Evolutionary conservation across 805 yeast species (phyloP).

Genomic region (Scheffersomyces spartinae): DNA sequence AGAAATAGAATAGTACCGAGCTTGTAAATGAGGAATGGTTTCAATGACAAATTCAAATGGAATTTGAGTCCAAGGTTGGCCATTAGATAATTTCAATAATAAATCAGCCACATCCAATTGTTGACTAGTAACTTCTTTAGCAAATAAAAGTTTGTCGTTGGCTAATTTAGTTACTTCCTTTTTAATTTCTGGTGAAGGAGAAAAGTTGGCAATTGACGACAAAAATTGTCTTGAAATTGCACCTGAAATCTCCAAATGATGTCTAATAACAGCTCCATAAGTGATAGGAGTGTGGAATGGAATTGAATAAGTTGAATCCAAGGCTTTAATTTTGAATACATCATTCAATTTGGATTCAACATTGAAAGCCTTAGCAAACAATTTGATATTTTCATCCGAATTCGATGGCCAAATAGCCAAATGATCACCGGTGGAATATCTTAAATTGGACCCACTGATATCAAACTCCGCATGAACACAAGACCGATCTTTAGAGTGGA

Average conservation of each 20-base stretch:
- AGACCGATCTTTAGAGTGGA: constrained; percentile 50
- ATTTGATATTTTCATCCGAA: constrained; percentile 60
- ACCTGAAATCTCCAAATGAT: constrained; percentile 85
- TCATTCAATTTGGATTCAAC: constrained; percentile 38
- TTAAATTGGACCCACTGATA: constrained; percentile 57
- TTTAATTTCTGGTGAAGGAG: constrained; percentile 56
- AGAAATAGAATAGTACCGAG: constrained; percentile 93
- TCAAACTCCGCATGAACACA: constrained; percentile 91
- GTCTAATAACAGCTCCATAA: constrained; percentile 75
- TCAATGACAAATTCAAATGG: constrained; percentile 84
- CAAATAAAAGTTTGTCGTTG: constrained; percentile 58
- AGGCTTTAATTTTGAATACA: constrained; percentile 52
- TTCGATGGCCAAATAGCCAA: constrained; percentile 92
- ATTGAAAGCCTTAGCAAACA: constrained; percentile 53
- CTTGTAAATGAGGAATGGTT: constrained; percentile 69
- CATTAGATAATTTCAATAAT: constrained; percentile 47
- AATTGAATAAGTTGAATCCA: constrained; percentile 55
- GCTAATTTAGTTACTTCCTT: constrained; percentile 41
- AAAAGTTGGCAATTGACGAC: constrained; percentile 62
- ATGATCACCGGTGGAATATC: constrained; percentile 93
- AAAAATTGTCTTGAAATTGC: constrained; percentile 86
- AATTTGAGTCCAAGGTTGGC: constrained; percentile 57
- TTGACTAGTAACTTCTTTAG: constrained; percentile 46
- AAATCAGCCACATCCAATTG: constrained; percentile 70
- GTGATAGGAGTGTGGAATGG: constrained; percentile 78